Percentiles rank a stretch among this genome's conserved stretches.
Conservation (phyloP, 371 early-diverging fungal genomes). For the Conidiobolus incongruus region DNA sequence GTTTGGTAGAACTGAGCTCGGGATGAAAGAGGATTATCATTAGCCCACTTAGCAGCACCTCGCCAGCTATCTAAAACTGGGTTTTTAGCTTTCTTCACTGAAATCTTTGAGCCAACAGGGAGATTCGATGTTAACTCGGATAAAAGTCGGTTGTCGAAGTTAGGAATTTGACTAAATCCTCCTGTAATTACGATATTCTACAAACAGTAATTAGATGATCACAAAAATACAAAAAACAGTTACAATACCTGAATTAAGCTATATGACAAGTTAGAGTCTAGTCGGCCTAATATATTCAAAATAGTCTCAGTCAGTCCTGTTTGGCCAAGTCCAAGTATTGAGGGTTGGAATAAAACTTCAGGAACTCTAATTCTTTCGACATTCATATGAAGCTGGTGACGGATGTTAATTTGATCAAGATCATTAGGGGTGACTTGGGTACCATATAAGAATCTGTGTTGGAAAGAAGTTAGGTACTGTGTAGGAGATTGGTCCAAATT, state of each 20-base stretch:
- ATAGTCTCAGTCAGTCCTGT: slow-evolving; percentile 61
- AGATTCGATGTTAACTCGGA: slow-evolving; percentile 28
- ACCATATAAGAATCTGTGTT: slow-evolving; percentile 12
- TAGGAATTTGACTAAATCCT: slow-evolving; percentile 35
- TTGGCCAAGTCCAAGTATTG: slow-evolving; percentile 66
- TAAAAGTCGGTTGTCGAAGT: slow-evolving; percentile 33
- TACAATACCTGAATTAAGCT: slow-evolving; percentile 18
- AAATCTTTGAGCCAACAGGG: slow-evolving; percentile 28
- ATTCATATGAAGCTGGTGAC: slow-evolving; percentile 67
- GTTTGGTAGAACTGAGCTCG: slow-evolving; percentile 42
- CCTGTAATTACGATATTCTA: slow-evolving; percentile 64
- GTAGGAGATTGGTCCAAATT: background rate
- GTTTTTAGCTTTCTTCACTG: slow-evolving; percentile 36
- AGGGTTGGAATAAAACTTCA: slow-evolving; percentile 71
- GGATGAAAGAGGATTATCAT: no score
- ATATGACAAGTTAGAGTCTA: slow-evolving; percentile 18
- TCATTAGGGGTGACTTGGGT: slow-evolving; percentile 17
- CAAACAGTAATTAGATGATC: background rate
- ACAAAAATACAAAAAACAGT: slow-evolving; percentile 1
- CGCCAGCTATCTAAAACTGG: slow-evolving; percentile 64
- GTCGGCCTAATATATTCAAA: slow-evolving; percentile 33
- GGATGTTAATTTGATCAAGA: slow-evolving; percentile 28
- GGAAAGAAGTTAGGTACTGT: slow-evolving; percentile 15
- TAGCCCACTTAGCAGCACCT: slow-evolving; percentile 52
- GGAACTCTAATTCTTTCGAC: slow-evolving; percentile 70